Conservation (phyloP, 2,329 filamentous ascomycete species). For the Talaromyces sp. region DNA sequence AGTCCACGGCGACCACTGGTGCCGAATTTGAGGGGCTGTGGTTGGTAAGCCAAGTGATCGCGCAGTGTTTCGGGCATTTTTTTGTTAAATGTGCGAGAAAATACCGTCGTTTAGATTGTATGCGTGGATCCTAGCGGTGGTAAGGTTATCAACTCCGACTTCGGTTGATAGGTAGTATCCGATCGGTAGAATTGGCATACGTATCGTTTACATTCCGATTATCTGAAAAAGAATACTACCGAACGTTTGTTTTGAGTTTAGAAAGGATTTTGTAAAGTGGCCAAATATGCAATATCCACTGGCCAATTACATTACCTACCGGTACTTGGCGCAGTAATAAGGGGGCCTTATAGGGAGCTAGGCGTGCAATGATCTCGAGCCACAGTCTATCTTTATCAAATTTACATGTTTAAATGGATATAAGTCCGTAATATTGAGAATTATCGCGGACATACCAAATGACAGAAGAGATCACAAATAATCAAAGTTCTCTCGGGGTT, state of each 20-base stretch:
- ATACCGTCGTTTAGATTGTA: neutral
- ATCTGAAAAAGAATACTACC: neutral
- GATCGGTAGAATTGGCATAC: neutral
- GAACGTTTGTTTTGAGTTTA: neutral
- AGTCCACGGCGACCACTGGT: conserved; percentile 34
- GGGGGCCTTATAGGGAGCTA: neutral
- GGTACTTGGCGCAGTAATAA: neutral
- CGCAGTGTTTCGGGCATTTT: neutral
- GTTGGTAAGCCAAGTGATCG: conserved; percentile 25
- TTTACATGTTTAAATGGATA: neutral
- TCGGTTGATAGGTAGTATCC: neutral
- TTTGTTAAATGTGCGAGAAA: neutral
- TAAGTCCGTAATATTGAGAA: neutral
- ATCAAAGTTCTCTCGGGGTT: too few species aligned
- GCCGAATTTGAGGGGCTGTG: conserved; percentile 32
- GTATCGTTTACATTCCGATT: neutral
- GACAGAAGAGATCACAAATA: neutral
- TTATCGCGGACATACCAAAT: neutral
- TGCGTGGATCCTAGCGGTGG: neutral
- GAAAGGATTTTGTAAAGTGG: neutral
- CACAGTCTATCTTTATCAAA: neutral
- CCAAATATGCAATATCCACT: neutral
- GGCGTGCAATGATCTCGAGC: neutral
- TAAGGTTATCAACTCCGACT: neutral
- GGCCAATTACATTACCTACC: neutral